A percentile compares a stretch with the other conserved stretches of the same genome.
Evolutionary conservation across 441 rosid species (phyloP).

Genomic region (Gossypium trilobum): DNA sequence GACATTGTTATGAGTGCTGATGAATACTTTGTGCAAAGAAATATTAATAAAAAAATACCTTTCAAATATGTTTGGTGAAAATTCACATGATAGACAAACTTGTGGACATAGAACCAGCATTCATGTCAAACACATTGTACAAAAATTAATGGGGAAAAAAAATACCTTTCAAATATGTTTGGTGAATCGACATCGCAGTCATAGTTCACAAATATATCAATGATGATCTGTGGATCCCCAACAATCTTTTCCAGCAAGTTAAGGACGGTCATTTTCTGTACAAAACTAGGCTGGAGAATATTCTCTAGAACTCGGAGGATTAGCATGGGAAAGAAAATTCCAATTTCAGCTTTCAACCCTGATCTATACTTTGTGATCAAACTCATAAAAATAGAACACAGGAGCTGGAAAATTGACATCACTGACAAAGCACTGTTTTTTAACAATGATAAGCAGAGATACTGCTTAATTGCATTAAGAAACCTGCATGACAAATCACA

Average conservation of each 20-base stretch:
- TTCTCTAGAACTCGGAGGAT: constrained; percentile 93
- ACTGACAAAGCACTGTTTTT: constrained; percentile 94
- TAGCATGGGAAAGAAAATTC: constrained; percentile 95
- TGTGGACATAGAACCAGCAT: not conserved
- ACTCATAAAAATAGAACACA: constrained; percentile 74
- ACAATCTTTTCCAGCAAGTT: constrained; percentile 74
- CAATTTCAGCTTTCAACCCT: constrained; percentile 81
- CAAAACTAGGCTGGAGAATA: constrained; percentile 93
- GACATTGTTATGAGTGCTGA: not conserved
- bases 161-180: constrained; percentile 84
- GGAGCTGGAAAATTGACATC: constrained; percentile 95
- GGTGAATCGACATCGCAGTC: constrained; percentile 94
- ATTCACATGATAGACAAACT: not conserved
- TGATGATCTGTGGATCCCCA: constrained; percentile 61
- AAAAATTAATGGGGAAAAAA: not conserved
- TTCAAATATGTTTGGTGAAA: constrained; percentile 65
- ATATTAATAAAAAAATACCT: constrained; percentile 32
- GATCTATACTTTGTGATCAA: constrained; percentile 73
- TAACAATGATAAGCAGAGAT: constrained; percentile 79
- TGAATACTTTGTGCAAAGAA: not conserved
- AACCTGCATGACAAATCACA: constrained; percentile 48
- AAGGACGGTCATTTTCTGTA: constrained; percentile 95
- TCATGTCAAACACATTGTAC: not conserved
- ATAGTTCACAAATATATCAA: constrained; percentile 89
- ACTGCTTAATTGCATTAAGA: constrained; percentile 79